phyloP scores from a whole-genome alignment of 768 basidiomycete genomes.

The Chalciporus pseudorubinellus region DNA sequence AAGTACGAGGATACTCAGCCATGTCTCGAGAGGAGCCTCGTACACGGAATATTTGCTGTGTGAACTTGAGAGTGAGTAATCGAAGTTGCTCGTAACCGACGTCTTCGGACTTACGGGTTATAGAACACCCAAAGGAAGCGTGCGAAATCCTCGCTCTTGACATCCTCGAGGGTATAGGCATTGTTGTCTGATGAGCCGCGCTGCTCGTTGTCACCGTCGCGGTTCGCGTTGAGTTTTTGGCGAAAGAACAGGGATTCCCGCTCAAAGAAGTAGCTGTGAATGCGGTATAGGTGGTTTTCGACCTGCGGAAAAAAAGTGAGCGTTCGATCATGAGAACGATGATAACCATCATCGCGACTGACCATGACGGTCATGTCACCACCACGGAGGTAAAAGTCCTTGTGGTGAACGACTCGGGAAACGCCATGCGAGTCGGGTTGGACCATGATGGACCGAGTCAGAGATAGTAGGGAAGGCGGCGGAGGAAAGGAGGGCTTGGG shows the following conservation, averaged over 20 bases:
- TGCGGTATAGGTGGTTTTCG: constrained; percentile 51
- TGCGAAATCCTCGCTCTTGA: constrained; percentile 47
- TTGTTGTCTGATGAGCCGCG: constrained; percentile 39
- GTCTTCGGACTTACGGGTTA: constrained; percentile 46
- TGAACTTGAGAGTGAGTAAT: neutral
- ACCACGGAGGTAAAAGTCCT: constrained; percentile 53
- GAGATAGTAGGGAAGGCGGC: constrained; percentile 30
- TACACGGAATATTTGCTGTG: constrained; percentile 38
- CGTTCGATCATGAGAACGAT: neutral
- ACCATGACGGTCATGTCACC: constrained; percentile 62
- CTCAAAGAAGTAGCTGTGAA: constrained; percentile 64
- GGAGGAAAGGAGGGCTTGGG: constrained; percentile 26
- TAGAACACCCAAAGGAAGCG: constrained; percentile 64
- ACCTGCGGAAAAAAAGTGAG: constrained; percentile 42
- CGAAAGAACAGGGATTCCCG: constrained; percentile 54
- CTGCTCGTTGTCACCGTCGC: constrained; percentile 25
- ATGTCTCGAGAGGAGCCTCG: constrained; percentile 38
- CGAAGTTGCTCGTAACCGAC: neutral
- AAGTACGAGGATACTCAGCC: constrained; percentile 40
- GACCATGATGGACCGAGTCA: constrained; percentile 24
- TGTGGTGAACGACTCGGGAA: constrained; percentile 34
- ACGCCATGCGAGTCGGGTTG: constrained; percentile 26
- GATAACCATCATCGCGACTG: constrained; percentile 19
- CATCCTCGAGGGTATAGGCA: constrained; percentile 45
- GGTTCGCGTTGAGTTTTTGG: constrained; percentile 33